Base-by-base conservation (phyloP, 2,329 filamentous ascomycete genomes). In the Verticillium dahliae region DNA sequence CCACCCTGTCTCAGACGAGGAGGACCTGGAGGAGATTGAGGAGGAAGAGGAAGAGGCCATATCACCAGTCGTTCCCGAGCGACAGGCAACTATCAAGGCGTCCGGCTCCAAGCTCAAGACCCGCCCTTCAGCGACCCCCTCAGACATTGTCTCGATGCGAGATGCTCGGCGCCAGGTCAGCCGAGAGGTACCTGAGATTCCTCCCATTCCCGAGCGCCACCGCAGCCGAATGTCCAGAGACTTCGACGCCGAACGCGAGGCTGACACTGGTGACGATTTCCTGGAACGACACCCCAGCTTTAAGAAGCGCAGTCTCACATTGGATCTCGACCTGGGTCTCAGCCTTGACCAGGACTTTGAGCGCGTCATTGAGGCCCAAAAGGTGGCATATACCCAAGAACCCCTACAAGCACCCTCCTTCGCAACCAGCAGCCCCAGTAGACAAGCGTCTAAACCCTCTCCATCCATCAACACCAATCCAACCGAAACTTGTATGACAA, bases 331-430 rank as follows among this genome's bases (percentile, higher is more conserved):
- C 70, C 83, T 95, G 61, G 91, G 91, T 64, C 87, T 96, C 65
- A 94, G 92, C 66, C 84, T 98, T 56, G 92, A 96, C 70, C 86
- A 90, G 69, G 95, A 97, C 73, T 97, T 98, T 75, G 92, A 98
- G 70, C 86, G 94, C 63, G 91, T 98, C 61, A 96, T 98, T 69
- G 92, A 97, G 78, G 85, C 89, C 73, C 93, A 97, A 90, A 98
- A 98, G 92, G 93, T 97, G 83, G 80, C 81, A 78, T 85, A 83
- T 68, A 67, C 74, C 69, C 69, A 70, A 62, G 59, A 71, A 69
- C 64, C 69, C 64, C 63, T 45, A 59, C 58, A 65, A 56, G 41
- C 52, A 10, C 56, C 61, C 63, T 61, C 52, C 38, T 37, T 61
- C 58, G 61, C 67, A 63, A 70, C 68, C 63, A 62, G 65, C 65